These are phyloP conservation scores for Rubia yunnanensis DNA, from an alignment of 257 asterid species.

Conservation along the genomic window DNA sequence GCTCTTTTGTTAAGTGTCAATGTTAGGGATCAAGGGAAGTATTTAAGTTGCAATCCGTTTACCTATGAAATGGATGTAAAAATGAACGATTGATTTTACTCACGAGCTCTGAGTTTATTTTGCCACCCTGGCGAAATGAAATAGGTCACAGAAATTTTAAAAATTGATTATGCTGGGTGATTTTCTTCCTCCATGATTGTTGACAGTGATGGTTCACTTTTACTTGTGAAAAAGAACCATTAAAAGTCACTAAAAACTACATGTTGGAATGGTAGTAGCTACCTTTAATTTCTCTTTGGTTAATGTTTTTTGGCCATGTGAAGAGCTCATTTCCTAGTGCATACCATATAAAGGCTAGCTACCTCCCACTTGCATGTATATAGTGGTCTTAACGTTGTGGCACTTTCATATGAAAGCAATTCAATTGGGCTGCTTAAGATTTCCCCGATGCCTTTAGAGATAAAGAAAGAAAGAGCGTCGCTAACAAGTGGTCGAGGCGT, in stretches of 20 bases:
- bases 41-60: too few relatives aligned
- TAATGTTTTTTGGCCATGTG: background rate
- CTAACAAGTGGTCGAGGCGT: constrained; percentile 3
- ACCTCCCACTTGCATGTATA: constrained; percentile 10
- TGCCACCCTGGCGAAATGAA: too few relatives aligned
- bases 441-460: background rate
- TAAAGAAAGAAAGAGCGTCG: background rate
- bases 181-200: too few relatives aligned
- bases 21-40: too few relatives aligned
- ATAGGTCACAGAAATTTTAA: too few relatives aligned
- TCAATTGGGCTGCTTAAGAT: background rate
- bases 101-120: too few relatives aligned
- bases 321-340: constrained; percentile 11
- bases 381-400: constrained; percentile 3
- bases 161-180: too few relatives aligned
- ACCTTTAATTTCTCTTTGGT: background rate
- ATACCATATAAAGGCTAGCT: constrained; percentile 5
- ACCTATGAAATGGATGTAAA: too few relatives aligned
- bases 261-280: background rate
- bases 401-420: constrained; percentile 6
- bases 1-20: too few relatives aligned
- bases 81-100: too few relatives aligned
- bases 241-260: background rate
- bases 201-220: too few relatives aligned
- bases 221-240: too few relatives aligned